phyloP scores from a whole-genome alignment of 225 moss, liverwort and hornwort species.

The Bryum argenteum region DNA sequence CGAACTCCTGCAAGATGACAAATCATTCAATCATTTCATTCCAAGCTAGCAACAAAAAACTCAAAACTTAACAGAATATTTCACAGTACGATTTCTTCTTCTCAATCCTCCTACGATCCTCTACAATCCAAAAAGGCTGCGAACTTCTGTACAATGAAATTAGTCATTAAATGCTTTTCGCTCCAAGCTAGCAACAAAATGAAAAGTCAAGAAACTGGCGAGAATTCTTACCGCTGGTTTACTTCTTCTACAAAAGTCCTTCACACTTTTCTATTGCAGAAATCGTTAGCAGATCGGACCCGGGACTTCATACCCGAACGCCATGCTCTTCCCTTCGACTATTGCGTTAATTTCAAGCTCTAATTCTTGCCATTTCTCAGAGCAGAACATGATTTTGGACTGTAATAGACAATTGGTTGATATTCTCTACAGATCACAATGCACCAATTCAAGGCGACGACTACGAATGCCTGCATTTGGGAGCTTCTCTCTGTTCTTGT shows the following conservation, averaged over 20 bases:
- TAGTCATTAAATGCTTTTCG: not conserved
- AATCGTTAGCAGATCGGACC: slow-evolving; percentile 23
- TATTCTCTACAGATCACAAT: not conserved
- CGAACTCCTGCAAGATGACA: not conserved
- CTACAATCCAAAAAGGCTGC: no score
- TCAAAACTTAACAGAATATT: no score
- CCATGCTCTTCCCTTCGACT: slow-evolving; percentile 21
- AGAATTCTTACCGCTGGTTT: no score
- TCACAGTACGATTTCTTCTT: no score
- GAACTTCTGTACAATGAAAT: no score
- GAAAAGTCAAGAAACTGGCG: no score
- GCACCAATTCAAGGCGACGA: not conserved
- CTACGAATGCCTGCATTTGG: not conserved
- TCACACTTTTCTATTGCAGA: slow-evolving; percentile 6
- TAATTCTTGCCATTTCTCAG: slow-evolving; percentile 11
- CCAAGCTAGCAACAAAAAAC: not conserved
- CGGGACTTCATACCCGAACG: slow-evolving; percentile 35
- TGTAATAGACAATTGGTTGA: not conserved
- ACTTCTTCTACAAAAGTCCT: slow-evolving; percentile 6
- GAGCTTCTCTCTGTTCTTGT: not conserved
- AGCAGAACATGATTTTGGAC: not conserved
- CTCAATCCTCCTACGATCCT: not conserved
- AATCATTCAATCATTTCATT: not conserved
- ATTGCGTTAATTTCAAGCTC: not conserved
- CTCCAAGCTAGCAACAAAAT: not conserved